Conservation (phyloP, 2,329 filamentous ascomycete genomes). For the Orbilia blumenaviensis region DNA sequence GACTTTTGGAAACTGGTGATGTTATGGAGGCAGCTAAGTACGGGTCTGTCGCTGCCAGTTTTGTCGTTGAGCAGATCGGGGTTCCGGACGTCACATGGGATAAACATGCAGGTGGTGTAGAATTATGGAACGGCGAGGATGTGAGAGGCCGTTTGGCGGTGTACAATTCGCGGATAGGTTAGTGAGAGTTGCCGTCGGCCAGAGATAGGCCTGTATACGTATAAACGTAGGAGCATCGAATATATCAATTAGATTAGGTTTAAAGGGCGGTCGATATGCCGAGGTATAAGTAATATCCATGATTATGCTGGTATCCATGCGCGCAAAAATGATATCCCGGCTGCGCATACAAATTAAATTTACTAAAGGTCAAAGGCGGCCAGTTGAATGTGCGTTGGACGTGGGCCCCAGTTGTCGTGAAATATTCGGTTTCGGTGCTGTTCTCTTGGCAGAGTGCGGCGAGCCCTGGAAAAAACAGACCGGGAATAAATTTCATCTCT, state of each 20-base stretch:
- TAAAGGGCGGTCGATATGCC: too few species aligned
- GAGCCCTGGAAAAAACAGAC: slow-evolving; percentile 13
- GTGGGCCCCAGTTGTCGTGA: slow-evolving; percentile 25
- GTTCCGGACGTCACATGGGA: slow-evolving; percentile 54
- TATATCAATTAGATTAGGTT: too few species aligned
- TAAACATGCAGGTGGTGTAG: background rate
- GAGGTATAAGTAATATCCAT: too few species aligned
- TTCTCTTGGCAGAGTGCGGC: slow-evolving; percentile 31
- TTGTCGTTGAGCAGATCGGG: slow-evolving; percentile 60
- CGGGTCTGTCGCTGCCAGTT: slow-evolving; percentile 60
- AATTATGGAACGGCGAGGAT: slow-evolving; percentile 28
- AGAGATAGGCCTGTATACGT: too few species aligned
- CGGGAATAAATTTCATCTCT: slow-evolving; percentile 43
- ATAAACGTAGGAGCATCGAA: too few species aligned
- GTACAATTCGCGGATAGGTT: slow-evolving; percentile 4
- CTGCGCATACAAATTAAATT: too few species aligned
- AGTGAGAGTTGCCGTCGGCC: too few species aligned
- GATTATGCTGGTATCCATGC: too few species aligned
- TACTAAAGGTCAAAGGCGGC: too few species aligned
- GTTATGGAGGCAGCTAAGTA: slow-evolving; percentile 58
- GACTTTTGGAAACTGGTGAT: slow-evolving; percentile 56
- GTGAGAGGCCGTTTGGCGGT: slow-evolving; percentile 17
- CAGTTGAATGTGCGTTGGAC: slow-evolving; percentile 6
- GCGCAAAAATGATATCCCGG: too few species aligned
- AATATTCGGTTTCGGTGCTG: background rate